phyloP scores from a whole-genome alignment of 2,329 filamentous ascomycete species.

The Sporothrix variecibatus region DNA sequence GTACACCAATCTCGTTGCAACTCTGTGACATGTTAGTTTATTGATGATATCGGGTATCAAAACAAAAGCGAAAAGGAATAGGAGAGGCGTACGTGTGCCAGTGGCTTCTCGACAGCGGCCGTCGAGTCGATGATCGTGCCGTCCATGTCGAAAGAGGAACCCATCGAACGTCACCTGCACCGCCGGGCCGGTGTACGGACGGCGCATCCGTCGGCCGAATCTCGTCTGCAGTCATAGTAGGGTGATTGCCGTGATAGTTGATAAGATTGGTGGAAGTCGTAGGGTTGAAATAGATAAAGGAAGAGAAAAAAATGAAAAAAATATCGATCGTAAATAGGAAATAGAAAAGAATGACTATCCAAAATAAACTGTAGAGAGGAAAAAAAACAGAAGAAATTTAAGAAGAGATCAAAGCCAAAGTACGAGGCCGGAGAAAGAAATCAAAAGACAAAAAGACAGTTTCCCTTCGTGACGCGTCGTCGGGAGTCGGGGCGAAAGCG shows the following conservation, averaged over 20 bases:
- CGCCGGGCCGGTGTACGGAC: conserved; percentile 43
- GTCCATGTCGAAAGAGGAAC: conserved; percentile 75
- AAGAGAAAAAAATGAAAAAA: not conserved
- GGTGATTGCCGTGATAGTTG: not conserved
- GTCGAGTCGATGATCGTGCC: conserved; percentile 84
- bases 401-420: not conserved
- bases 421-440: not conserved
- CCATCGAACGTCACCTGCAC: conserved; percentile 54
- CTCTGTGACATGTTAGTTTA: conserved; percentile 46
- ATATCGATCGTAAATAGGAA: not conserved
- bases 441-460: not conserved
- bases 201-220: conserved; percentile 25
- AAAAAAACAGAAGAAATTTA: not conserved
- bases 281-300: not conserved
- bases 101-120: conserved; percentile 72
- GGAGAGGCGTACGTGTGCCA: conserved; percentile 74
- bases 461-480: not conserved
- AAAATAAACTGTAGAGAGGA: not conserved
- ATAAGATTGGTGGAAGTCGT: not conserved
- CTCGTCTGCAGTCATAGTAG: conserved; percentile 23
- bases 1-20: conserved; percentile 79
- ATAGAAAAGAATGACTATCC: not conserved
- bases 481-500: not conserved
- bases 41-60: not conserved
- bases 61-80: too few species aligned